phyloP scores from a whole-genome alignment of 768 basidiomycete genomes.

The Tephrocybe sp. region DNA sequence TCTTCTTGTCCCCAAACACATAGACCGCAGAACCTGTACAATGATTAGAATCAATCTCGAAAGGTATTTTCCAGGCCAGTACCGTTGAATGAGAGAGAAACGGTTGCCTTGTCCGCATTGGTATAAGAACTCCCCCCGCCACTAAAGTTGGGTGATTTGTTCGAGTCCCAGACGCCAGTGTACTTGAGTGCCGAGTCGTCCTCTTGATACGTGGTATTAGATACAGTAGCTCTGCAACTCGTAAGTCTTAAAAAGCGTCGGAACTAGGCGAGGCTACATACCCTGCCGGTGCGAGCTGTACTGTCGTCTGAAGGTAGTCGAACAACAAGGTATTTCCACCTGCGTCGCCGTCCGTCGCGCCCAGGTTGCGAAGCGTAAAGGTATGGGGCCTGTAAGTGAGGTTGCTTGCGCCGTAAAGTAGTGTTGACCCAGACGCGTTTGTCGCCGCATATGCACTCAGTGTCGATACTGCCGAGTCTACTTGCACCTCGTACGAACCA shows the following conservation, averaged over 20 bases:
- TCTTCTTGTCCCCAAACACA: conserved; percentile 49
- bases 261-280: conserved; percentile 17
- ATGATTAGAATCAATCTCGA: background rate
- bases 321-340: conserved; percentile 40
- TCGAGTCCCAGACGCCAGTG: conserved; percentile 40
- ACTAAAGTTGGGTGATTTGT: conserved; percentile 42
- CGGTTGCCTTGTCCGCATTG: conserved; percentile 37
- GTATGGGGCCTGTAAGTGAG: conserved; percentile 40
- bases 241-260: background rate
- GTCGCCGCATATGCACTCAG: conserved; percentile 32
- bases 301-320: conserved; percentile 40
- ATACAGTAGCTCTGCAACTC: conserved; percentile 34
- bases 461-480: conserved; percentile 30
- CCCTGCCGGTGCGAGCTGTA: conserved; percentile 46
- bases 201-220: conserved; percentile 43
- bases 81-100: conserved; percentile 43
- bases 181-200: conserved; percentile 37
- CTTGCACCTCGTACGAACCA: conserved; percentile 41
- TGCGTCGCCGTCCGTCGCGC: conserved; percentile 31
- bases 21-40: conserved; percentile 41
- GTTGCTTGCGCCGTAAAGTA: conserved; percentile 34
- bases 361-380: conserved; percentile 40
- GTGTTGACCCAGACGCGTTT: conserved; percentile 29
- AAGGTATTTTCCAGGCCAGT: conserved; percentile 3
- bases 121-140: conserved; percentile 46